These are phyloP conservation scores for Pinus albicaulis DNA, from an alignment of 75 land plant genomes.

Conservation along the genomic window DNA sequence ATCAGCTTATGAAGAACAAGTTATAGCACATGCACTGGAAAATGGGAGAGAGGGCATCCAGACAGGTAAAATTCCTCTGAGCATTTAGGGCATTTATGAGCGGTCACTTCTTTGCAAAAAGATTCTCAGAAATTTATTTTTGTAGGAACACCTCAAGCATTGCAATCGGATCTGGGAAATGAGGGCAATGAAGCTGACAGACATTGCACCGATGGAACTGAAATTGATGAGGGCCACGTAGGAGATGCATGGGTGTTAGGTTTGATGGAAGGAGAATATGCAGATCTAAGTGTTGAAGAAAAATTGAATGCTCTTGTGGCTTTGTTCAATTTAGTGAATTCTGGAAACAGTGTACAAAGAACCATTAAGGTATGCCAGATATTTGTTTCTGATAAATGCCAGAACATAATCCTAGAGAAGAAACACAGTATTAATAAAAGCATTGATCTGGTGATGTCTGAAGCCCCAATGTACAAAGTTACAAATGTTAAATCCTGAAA, in stretches of 20 bases:
- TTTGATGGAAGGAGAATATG: constrained; percentile 90
- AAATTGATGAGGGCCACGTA: constrained; percentile 89
- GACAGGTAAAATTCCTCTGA: constrained; percentile 1
- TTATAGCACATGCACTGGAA: constrained; percentile 15
- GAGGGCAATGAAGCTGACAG: constrained; percentile 2
- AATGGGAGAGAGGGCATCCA: constrained; percentile 8
- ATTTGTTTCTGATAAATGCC: not conserved
- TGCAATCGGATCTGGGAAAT: not conserved
- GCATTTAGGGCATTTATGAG: not conserved
- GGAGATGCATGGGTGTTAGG: constrained; percentile 91
- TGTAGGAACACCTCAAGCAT: constrained; percentile 2
- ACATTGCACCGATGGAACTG: constrained; percentile 29
- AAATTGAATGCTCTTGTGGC: constrained; percentile 71
- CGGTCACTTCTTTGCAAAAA: not conserved
- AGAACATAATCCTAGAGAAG: not conserved
- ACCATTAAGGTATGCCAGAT: constrained; percentile 48
- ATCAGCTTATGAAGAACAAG: constrained; percentile 35
- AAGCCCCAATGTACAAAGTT: too few species aligned
- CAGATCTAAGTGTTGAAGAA: constrained; percentile 88
- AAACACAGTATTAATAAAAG: not conserved
- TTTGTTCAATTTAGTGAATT: constrained; percentile 65
- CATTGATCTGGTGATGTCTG: not conserved
- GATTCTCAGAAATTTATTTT: not conserved
- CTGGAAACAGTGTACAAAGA: constrained; percentile 53
- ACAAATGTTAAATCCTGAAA: not conserved